Conservation (phyloP, 768 basidiomycete species). For the Paxillus ammoniavirescens region DNA sequence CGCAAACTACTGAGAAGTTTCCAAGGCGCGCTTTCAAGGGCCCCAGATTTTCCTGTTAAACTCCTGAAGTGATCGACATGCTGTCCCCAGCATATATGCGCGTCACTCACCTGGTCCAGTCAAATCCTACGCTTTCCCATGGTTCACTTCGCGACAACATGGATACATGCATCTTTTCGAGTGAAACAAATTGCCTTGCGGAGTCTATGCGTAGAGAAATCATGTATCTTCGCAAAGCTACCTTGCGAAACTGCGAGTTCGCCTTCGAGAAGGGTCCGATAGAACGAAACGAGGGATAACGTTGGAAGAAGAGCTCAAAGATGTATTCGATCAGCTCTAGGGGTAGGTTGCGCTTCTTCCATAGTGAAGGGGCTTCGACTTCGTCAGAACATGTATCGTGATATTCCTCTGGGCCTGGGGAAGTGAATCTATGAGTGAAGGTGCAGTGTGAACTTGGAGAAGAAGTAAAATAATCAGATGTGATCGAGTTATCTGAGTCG, state of each 20-base stretch:
- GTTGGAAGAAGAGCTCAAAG: constrained; percentile 19
- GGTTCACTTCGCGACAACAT: constrained; percentile 19
- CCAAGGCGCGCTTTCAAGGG: constrained; percentile 25
- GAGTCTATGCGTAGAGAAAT: constrained; percentile 17
- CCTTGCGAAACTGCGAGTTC: constrained; percentile 40
- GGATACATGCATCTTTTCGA: constrained; percentile 33
- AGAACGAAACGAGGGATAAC: constrained; percentile 27
- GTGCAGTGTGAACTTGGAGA: constrained; percentile 4
- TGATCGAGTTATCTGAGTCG: constrained; percentile 15
- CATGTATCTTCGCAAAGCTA: constrained; percentile 40
- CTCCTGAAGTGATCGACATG: constrained; percentile 11
- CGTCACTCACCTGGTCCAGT: constrained; percentile 47
- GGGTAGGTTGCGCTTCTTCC: constrained; percentile 23
- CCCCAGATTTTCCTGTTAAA: constrained; percentile 15
- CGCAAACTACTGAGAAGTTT: constrained; percentile 35
- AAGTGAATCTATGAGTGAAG: constrained; percentile 24
- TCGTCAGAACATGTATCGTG: neutral
- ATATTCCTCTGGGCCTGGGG: constrained; percentile 15
- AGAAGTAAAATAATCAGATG: constrained; percentile 12
- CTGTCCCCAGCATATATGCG: constrained; percentile 16
- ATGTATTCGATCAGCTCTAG: constrained; percentile 33
- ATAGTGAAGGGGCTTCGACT: neutral
- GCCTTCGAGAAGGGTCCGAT: constrained; percentile 41
- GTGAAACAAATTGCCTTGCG: constrained; percentile 23
- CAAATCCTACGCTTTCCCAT: constrained; percentile 30